Evolutionary conservation across 148 eudicot species (phyloP), one percentile per base, ranked within the genome.

Genomic region (Talinum fruticosum): DNA sequence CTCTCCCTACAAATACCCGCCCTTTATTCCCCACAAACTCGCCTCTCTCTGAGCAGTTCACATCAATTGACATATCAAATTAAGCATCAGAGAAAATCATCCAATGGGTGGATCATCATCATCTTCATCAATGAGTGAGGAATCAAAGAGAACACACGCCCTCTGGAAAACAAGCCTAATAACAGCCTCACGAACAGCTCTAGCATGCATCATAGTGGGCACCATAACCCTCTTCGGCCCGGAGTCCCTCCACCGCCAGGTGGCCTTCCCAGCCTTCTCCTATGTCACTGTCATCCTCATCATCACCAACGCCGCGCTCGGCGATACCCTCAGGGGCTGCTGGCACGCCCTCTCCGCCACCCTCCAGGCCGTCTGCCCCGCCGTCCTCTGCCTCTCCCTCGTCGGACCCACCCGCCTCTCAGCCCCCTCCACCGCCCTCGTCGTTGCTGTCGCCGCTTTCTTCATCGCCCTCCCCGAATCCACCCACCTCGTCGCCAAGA

Each of bases 201-300:
- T 89, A 70, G 93, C 96, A 2, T 91, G 96, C 82, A 68, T 80
- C 53, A 79, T 91, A 59, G 93, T 91, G 8, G 93, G 90, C 2
- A 16, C 74, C 74, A 62, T 75, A 47, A 89, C 91, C 64, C 86
- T 91, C 45, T 85, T 76, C 49, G 91, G 91, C 67, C 96, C 96
- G 5, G 19, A 65, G 14, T 10, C 45, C 2, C 18, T 91, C 34
- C 73, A 29, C 6, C 66, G 71, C 12, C 83, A 84, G 35, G 74
- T 89, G 3, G 80, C 89, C 30, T 85, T 84, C 53, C 97, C 97
- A 0, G 90, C 93, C 15, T 91, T 87, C 67, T 89, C 97, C 0
- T 91, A 91, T 83, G 93, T 89, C 19, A 86, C 90, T 0, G 90
- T 87, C 5, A 79, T 91, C 23, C 86, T 92, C 4, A 85, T 89